A percentile compares a stretch with the other conserved stretches of the same genome.
These are phyloP conservation scores for Neckera pumila DNA, from an alignment of 225 moss, liverwort and hornwort genomes.

Conservation along the genomic window DNA sequence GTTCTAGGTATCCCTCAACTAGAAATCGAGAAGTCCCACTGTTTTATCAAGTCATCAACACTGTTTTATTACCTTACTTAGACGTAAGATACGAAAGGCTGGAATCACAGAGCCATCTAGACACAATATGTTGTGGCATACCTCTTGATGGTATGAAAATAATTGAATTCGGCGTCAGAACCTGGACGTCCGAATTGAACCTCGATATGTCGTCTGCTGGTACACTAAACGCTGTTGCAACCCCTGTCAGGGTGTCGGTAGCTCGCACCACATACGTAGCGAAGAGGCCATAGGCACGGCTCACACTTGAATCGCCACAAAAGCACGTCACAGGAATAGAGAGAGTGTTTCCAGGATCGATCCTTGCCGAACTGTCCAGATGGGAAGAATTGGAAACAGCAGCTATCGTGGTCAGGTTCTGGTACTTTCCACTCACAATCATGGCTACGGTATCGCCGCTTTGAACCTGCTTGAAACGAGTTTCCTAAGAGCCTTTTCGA, in stretches of 20 bases:
- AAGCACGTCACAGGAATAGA: constrained; percentile 67
- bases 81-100: neutral
- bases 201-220: constrained; percentile 1
- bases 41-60: neutral
- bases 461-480: constrained; percentile 11
- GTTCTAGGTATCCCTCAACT: neutral
- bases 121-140: neutral
- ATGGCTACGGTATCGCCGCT: neutral
- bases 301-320: constrained; percentile 57
- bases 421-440: constrained; percentile 20
- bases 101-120: neutral
- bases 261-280: constrained; percentile 52
- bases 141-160: constrained; percentile 66
- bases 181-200: constrained; percentile 37
- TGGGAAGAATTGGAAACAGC: neutral
- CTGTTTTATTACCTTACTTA: neutral
- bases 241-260: constrained; percentile 6
- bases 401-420: constrained; percentile 19
- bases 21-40: neutral
- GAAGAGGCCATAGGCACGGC: constrained; percentile 59
- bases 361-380: neutral
- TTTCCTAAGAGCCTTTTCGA: neutral
- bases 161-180: constrained; percentile 12
- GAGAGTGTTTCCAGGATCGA: neutral
- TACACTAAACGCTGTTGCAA: constrained; percentile 33